These are phyloP conservation scores for Xylaria sp. DNA, from an alignment of 2,329 filamentous ascomycete genomes.

Conservation along the genomic window DNA sequence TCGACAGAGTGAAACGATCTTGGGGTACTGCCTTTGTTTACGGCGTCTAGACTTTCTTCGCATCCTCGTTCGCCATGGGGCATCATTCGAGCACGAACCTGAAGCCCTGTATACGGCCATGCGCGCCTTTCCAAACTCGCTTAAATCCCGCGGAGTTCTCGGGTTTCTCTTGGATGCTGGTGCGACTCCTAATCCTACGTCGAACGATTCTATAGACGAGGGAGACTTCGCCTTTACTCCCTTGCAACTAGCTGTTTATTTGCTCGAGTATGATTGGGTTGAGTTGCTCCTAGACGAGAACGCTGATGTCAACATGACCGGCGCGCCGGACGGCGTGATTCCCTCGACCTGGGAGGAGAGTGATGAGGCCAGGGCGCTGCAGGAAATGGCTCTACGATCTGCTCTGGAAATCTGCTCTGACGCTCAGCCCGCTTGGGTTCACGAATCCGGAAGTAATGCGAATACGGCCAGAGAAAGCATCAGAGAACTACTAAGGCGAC, in stretches of 20 bases:
- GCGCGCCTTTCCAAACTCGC: neutral
- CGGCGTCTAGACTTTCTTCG: slow-evolving; percentile 22
- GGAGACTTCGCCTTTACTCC: slow-evolving; percentile 31
- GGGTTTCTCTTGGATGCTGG: slow-evolving; percentile 25
- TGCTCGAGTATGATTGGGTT: slow-evolving; percentile 29
- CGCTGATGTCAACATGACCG: slow-evolving; percentile 22
- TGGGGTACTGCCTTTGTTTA: slow-evolving; percentile 27
- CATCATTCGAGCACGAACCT: slow-evolving; percentile 29
- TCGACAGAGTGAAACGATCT: slow-evolving; percentile 19
- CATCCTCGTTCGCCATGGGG: slow-evolving; percentile 27
- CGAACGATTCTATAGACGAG: neutral
- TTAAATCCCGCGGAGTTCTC: slow-evolving; percentile 5
- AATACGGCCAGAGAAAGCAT: neutral
- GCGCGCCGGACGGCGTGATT: slow-evolving; percentile 6
- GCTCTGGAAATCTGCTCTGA: slow-evolving; percentile 27
- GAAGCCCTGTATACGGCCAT: slow-evolving; percentile 31
- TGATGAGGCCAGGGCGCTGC: neutral
- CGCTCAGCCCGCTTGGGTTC: slow-evolving; percentile 8
- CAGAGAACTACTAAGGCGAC: slow-evolving; percentile 7
- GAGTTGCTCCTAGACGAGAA: slow-evolving; percentile 33
- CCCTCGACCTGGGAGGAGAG: slow-evolving; percentile 14
- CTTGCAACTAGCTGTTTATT: slow-evolving; percentile 30
- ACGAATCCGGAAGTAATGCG: neutral
- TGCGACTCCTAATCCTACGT: slow-evolving; percentile 26
- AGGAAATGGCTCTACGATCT: slow-evolving; percentile 18